phyloP scores from a whole-genome alignment of 169 alveolate species.

The Perkinsus olseni region DNA sequence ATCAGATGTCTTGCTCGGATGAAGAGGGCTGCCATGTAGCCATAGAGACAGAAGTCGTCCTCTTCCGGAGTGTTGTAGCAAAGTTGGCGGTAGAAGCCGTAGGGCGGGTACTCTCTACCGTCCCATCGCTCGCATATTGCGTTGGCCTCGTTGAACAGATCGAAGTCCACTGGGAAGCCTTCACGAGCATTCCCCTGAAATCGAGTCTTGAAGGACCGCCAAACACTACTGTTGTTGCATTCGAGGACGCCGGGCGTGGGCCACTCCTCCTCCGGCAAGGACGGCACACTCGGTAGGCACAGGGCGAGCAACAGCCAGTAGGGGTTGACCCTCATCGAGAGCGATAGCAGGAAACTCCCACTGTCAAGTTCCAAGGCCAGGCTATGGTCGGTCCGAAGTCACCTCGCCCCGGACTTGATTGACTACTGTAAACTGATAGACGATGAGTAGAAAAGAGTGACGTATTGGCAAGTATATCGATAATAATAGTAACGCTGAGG shows the following conservation, averaged over 20 bases:
- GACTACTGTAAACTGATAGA: too few relatives aligned
- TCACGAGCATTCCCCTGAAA: neutral
- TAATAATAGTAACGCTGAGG: neutral
- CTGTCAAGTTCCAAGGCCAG: too few relatives aligned
- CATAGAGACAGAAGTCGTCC: constrained; percentile 1
- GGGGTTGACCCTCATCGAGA: too few relatives aligned
- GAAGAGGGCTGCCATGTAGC: neutral
- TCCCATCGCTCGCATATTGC: neutral
- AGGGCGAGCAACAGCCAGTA: too few relatives aligned
- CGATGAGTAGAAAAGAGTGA: neutral
- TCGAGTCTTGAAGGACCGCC: neutral
- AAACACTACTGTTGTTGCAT: neutral
- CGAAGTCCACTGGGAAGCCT: neutral
- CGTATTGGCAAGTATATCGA: neutral
- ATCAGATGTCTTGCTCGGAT: neutral
- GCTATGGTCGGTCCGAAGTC: too few relatives aligned
- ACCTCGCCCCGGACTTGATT: too few relatives aligned
- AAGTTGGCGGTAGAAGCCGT: neutral
- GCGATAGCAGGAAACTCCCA: too few relatives aligned
- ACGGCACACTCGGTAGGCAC: neutral
- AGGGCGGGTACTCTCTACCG: neutral
- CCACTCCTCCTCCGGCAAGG: neutral
- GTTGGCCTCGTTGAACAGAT: neutral
- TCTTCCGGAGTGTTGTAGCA: neutral
- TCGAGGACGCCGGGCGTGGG: neutral